These are phyloP conservation scores for Hypomontagnella submonticulosa DNA, from an alignment of 495 filamentous ascomycete species.

Conservation along the genomic window DNA sequence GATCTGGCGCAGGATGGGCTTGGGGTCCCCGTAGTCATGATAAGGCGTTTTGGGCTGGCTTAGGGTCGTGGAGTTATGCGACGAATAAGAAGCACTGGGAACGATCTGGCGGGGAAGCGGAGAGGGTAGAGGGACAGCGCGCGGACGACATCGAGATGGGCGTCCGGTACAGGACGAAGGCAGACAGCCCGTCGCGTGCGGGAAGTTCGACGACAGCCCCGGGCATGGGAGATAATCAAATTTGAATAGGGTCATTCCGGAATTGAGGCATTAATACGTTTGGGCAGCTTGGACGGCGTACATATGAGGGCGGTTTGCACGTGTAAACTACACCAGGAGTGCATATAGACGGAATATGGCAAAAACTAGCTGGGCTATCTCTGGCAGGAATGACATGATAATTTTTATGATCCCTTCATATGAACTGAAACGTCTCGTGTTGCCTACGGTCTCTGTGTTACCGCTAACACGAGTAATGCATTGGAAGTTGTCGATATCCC, in stretches of 20 bases:
- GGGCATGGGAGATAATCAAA: background rate
- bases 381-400: conserved; percentile 5
- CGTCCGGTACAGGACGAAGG: conserved; percentile 41
- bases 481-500: too few relatives aligned
- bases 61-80: conserved; percentile 66
- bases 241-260: conserved; percentile 21
- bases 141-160: conserved; percentile 46
- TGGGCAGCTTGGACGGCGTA: conserved; percentile 17
- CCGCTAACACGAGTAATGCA: background rate
- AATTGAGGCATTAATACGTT: conserved; percentile 5
- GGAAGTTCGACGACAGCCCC: conserved; percentile 29
- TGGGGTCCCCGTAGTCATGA: conserved; percentile 65
- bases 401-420: background rate
- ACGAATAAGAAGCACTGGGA: conserved; percentile 52
- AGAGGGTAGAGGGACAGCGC: conserved; percentile 36
- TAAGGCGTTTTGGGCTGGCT: conserved; percentile 68
- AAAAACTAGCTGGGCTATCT: background rate
- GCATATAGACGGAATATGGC: conserved; percentile 24
- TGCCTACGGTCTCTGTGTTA: background rate
- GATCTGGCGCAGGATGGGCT: conserved; percentile 67
- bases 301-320: conserved; percentile 10
- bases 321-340: conserved; percentile 13
- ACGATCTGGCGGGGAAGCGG: conserved; percentile 51
- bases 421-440: background rate
- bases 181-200: conserved; percentile 19